Evolutionary conservation across 768 basidiomycete genomes (phyloP).

Genomic region (Mycena olivaceomarginata): DNA sequence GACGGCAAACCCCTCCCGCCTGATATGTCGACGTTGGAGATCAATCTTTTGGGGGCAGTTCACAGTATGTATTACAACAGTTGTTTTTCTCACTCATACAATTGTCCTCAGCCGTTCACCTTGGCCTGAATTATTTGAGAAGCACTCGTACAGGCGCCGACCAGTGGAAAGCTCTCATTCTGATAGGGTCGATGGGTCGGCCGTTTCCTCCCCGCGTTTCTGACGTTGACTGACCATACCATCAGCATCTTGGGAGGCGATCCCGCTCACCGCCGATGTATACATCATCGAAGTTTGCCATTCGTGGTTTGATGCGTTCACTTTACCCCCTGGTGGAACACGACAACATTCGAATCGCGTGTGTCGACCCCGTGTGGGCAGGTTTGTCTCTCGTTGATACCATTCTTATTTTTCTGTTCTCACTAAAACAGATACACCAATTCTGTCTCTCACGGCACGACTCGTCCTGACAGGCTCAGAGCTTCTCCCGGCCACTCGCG

Average conservation of each 20-base stretch:
- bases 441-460: conserved; percentile 62
- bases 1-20: conserved; percentile 68
- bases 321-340: conserved; percentile 59
- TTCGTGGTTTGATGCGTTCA: conserved; percentile 72
- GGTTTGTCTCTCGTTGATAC: conserved; percentile 54
- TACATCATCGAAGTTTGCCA: conserved; percentile 71
- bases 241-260: conserved; percentile 69
- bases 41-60: conserved; percentile 69
- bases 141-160: conserved; percentile 55
- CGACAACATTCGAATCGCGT: conserved; percentile 64
- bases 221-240: conserved; percentile 8
- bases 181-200: conserved; percentile 75
- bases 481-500: conserved; percentile 64
- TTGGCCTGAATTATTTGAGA: conserved; percentile 71
- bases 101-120: conserved; percentile 63
- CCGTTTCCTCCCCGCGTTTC: not conserved
- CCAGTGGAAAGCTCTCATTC: conserved; percentile 69
- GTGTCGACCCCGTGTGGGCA: conserved; percentile 74
- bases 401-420: conserved; percentile 8
- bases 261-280: conserved; percentile 68
- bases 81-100: not conserved
- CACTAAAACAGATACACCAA: conserved; percentile 64
- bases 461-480: conserved; percentile 71
- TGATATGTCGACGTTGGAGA: conserved; percentile 63
- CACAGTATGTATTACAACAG: conserved; percentile 60